phyloP scores from a whole-genome alignment of 768 basidiomycete genomes.

The Boletales sp. region DNA sequence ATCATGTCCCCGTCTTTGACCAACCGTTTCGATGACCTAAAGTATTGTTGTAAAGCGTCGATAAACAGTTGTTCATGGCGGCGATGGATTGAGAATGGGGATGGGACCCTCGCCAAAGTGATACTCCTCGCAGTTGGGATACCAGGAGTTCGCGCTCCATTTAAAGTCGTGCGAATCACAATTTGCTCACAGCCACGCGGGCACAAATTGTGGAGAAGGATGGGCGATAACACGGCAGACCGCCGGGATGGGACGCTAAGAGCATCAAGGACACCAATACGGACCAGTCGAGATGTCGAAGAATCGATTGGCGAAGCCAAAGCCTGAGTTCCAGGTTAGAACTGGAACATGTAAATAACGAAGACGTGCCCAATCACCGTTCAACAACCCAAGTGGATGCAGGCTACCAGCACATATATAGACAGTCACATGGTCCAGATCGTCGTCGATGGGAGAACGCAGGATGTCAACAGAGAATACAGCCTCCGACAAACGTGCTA shows the following conservation, averaged over 20 bases:
- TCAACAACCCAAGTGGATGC: slow-evolving; percentile 59
- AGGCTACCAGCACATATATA: slow-evolving; percentile 65
- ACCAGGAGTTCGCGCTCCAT: slow-evolving; percentile 53
- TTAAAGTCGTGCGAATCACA: slow-evolving; percentile 51
- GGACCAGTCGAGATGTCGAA: slow-evolving; percentile 48
- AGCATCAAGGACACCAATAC: slow-evolving; percentile 52
- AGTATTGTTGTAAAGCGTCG: slow-evolving; percentile 58
- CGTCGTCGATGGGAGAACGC: slow-evolving; percentile 27
- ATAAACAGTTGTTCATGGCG: slow-evolving; percentile 61
- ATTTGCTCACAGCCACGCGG: slow-evolving; percentile 29
- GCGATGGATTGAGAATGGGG: slow-evolving; percentile 64
- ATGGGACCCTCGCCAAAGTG: slow-evolving; percentile 78
- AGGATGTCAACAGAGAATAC: slow-evolving; percentile 33
- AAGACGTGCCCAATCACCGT: slow-evolving; percentile 72
- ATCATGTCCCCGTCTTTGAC: slow-evolving; percentile 76
- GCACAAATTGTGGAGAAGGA: slow-evolving; percentile 53
- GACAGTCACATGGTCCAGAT: slow-evolving; percentile 51
- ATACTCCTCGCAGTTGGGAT: slow-evolving; percentile 68
- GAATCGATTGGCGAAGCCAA: slow-evolving; percentile 40
- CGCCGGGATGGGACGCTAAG: slow-evolving; percentile 36
- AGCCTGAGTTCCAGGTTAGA: slow-evolving; percentile 38
- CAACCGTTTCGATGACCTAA: slow-evolving; percentile 50
- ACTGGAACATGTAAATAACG: neutral
- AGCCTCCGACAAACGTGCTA: slow-evolving; percentile 6
- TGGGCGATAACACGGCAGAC: slow-evolving; percentile 38